Evolutionary conservation across 1,139 yeast species (phyloP), one percentile per base, ranked within the genome.

Genomic region (Hyphopichia khmerensis): DNA sequence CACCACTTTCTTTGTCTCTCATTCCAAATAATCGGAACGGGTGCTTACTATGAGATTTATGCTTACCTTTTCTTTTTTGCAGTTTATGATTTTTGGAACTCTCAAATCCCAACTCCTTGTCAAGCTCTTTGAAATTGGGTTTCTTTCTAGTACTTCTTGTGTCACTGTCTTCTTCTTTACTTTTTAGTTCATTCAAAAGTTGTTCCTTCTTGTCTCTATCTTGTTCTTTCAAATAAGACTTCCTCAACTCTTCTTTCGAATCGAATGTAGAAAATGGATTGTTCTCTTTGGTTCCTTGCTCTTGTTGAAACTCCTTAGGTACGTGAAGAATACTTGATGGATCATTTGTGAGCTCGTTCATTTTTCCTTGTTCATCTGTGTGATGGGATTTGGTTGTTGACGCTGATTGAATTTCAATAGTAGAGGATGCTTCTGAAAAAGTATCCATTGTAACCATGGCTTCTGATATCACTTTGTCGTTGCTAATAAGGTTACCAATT

Each of bases 261-360:
- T 36, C 29, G 27, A 36, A 36, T 2, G 39, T 36, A 2, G 33
- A 10, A 32, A 38, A 55, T 2, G 56, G 57, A 29, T 24, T 44
- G 16, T 35, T 33, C 21, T 30, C 23, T 10, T 13, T 18, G 16
- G 37, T 2, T 9, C 4, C 8, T 13, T n/a, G 24, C 24, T 24
- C 18, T 9, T 35, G 5, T 24, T 15, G 37, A 14, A 41, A 4
- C 15, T 45, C 44, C 31, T 43, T 39, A 1, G 47, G 48, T 5
- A 41, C 37, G 31, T 44, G 48, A 8, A 33, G 21, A 10, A 44
- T 33, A n/a, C 17, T 19, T 10, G 33, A 26, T 10, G 46, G 46
- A 30, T 43, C 46, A 18, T 33, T 35, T 17, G 5, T 21, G 6
- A 32, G 18, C 30, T 8, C 13, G 7, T 27, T 27, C 30, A 27